Conservation (phyloP, 192 early-diverging fungal species). For the Helicostylum pulchrum region DNA sequence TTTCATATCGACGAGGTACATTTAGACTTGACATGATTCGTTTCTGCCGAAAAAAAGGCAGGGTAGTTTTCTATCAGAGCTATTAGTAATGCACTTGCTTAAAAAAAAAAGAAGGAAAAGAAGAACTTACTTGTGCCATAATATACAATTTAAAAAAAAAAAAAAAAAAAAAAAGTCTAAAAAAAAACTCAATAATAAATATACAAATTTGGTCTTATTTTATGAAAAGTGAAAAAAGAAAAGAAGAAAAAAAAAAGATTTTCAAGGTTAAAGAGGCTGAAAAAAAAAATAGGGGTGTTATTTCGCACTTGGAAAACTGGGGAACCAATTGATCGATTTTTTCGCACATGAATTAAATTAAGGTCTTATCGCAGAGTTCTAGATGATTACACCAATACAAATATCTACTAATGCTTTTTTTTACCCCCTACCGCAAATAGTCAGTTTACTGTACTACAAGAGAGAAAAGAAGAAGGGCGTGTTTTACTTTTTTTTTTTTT, state of each 20-base stretch:
- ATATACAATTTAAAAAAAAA: no score
- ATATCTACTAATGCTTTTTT: not conserved
- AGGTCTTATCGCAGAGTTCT: no score
- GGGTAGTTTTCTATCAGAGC: not conserved
- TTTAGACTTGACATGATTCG: constrained; percentile 12
- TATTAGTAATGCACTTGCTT: no score
- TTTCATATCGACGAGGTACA: constrained; percentile 13
- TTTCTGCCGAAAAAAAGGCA: constrained; percentile 18
- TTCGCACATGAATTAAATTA: no score
- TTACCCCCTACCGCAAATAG: no score
- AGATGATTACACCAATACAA: no score
- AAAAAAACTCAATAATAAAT: not conserved
- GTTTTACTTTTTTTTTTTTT: constrained; percentile 2
- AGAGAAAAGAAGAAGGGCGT: not conserved
- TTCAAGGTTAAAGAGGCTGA: not conserved
- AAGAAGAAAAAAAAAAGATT: not conserved
- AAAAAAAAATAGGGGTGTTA: not conserved
- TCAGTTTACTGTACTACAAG: no score
- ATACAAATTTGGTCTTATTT: not conserved
- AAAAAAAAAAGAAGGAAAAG: no score
- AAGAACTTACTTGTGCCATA: not conserved
- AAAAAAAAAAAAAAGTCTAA: no score
- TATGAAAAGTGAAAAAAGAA: constrained; percentile 1
- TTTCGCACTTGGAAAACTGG: no score
- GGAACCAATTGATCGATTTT: no score